Base-by-base conservation (phyloP, 2,329 filamentous ascomycete genomes). In the Tolypocladium endophyticum region DNA sequence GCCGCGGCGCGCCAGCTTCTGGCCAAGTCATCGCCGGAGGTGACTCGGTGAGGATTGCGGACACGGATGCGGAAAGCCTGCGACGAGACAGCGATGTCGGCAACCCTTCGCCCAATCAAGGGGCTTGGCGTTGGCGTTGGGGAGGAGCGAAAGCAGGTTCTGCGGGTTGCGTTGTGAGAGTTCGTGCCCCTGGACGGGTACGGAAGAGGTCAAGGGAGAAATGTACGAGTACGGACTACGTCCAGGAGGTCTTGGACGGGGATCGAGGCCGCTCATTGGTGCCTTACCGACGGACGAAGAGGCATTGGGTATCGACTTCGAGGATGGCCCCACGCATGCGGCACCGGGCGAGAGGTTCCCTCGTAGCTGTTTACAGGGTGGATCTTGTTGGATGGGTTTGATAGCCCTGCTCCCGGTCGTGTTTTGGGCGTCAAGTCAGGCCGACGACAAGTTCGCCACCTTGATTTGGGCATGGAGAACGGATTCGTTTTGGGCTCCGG, bases 1-100 rank as follows among this genome's bases (percentile, higher is more conserved):
- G 81, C 83, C 66, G 89, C 89, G 16, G 88, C 87, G 56, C 81
- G 84, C 66, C 84, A 86, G 64, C 76, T 92, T 61, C 74, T 92
- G 43, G 80, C 83, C 60, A 78, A 79, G 62, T 81, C 83, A 62
- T 73, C 76, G 43, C 67, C 72, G 30, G 66, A 72, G 50, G 69
- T 77, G 54, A 71, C 79, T 61, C 76, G 79, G 68, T 84, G 66
- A 72, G 38, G 18, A 12, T 33, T 28, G 38, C 53, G 45, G 41
- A 56, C 23, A 23, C 23, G 56, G 23, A 53, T 25, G 59, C 38
- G 36, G n/a, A 23, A 52, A 41, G 53, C 61, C 60, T 57, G 61
- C 57, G 58, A 63, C 60, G 47, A 41, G 57, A 25, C 53, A 4
- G 38, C 25, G 36, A 57, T 59, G 60, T 55, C 35, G 56, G 28